phyloP scores from a whole-genome alignment of 2,329 filamentous ascomycete genomes.

The Aspergillus tubingensis region DNA sequence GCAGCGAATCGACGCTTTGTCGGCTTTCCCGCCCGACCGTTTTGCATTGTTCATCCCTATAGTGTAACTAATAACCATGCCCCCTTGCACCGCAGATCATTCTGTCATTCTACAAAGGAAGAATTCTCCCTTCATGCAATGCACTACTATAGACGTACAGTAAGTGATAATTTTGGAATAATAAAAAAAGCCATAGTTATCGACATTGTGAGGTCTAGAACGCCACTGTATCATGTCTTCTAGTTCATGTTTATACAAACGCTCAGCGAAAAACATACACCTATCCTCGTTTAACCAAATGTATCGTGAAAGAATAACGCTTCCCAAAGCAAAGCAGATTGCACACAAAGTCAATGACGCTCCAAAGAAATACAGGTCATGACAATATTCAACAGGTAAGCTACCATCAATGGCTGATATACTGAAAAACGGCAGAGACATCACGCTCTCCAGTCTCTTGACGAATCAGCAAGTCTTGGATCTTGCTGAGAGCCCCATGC shows the following conservation, averaged over 20 bases:
- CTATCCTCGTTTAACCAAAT: too few relatives aligned
- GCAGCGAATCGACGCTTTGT: not conserved
- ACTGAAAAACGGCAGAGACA: conserved; percentile 96
- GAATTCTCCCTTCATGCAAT: too few relatives aligned
- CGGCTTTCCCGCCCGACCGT: conserved; percentile 10
- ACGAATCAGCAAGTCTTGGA: conserved; percentile 86
- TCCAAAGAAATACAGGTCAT: not conserved
- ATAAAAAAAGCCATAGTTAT: not conserved
- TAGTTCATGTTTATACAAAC: not conserved
- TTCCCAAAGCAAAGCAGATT: not conserved
- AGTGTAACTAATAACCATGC: not conserved
- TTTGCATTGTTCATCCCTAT: not conserved
- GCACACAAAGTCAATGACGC: conserved; percentile 8
- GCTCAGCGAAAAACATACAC: too few relatives aligned
- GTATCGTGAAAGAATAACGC: not conserved
- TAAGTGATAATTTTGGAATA: too few relatives aligned
- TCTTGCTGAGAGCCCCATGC: conserved; percentile 68
- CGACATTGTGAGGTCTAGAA: not conserved
- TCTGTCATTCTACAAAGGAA: not conserved
- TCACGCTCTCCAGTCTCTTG: conserved; percentile 78
- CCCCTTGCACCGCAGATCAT: not conserved
- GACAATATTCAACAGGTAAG: too few relatives aligned
- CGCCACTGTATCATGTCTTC: not conserved
- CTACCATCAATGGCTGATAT: conserved; percentile 78
- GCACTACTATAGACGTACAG: too few relatives aligned